phyloP scores from a whole-genome alignment of 2,329 filamentous ascomycete species.

The Neonectria magnoliae region DNA sequence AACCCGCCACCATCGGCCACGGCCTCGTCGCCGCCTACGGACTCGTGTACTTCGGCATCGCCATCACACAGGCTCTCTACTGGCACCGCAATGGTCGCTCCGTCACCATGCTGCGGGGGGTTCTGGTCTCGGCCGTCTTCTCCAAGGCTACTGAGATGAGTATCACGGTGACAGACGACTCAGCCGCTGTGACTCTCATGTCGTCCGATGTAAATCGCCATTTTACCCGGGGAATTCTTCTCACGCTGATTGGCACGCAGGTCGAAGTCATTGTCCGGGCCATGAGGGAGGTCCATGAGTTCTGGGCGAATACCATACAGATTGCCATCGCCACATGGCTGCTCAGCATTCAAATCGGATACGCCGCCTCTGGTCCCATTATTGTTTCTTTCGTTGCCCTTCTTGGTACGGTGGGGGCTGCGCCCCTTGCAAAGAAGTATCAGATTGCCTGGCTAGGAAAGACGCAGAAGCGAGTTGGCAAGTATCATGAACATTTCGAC shows the following conservation, averaged over 20 bases:
- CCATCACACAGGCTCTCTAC: conserved; percentile 45
- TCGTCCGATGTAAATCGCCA: conserved; percentile 48
- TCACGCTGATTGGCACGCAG: conserved; percentile 27
- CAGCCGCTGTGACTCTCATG: conserved; percentile 53
- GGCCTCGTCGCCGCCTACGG: conserved; percentile 48
- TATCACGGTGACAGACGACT: conserved; percentile 43
- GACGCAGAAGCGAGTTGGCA: conserved; percentile 44
- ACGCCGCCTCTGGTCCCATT: conserved; percentile 48
- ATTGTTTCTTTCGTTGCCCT: conserved; percentile 44
- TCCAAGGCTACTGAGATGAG: conserved; percentile 46
- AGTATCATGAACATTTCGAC: not conserved
- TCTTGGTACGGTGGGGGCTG: conserved; percentile 39
- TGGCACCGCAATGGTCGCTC: conserved; percentile 47
- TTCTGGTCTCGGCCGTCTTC: conserved; percentile 48
- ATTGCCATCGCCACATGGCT: conserved; percentile 48
- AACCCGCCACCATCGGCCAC: conserved; percentile 42
- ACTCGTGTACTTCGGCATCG: conserved; percentile 46
- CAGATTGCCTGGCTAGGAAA: conserved; percentile 40
- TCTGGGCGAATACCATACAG: conserved; percentile 51
- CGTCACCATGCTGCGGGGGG: conserved; percentile 45
- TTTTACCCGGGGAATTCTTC: not conserved
- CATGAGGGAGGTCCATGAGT: conserved; percentile 48
- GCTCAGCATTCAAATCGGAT: conserved; percentile 47
- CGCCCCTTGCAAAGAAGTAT: conserved; percentile 43
- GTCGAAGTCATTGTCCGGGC: conserved; percentile 51